Evolutionary conservation across 768 basidiomycete genomes (phyloP), one percentile per base, ranked within the genome.

Genomic region (Russula emetica): DNA sequence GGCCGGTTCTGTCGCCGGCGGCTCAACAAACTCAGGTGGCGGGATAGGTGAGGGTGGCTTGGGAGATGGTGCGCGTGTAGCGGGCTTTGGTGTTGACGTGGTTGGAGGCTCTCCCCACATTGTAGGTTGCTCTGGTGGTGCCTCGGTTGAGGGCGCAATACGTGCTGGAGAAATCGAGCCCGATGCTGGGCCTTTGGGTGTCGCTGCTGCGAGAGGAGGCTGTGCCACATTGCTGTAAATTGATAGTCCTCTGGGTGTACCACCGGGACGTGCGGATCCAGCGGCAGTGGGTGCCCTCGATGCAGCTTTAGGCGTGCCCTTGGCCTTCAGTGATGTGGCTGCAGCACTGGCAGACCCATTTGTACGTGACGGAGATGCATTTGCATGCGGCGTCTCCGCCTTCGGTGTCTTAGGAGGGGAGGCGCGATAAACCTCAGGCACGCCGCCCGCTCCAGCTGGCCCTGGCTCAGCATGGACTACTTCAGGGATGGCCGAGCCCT

Each of bases 341-440:
- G 16, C 20, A 18, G 49, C 58, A 49, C 63, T 61, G 30, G 38
- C 11, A 45, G 58, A n/a, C 44, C 47, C n/a, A 10, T 40, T 38
- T 38, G 38, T 30, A 22, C 40, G 59, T 32, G 64, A 65, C 7
- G 60, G 63, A 26, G 66, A 66, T 5, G 40, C 52, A 22, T 47
- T 54, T 28, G 64, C 45, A 24, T 65, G 65, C 42, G 67, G 64
- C 26, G 67, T 66, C 47, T 67, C 67, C 28, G 62, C 62, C 53
- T 64, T 63, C 38, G 68, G 66, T 45, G 63, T 63, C 53, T 55
- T 67, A 16, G 66, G 64, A 26, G 62, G 64, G 10, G n/a, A 26
- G 16, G 26, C 58, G 34, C 56, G 68, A 51, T 55, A 58, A 49
- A 63, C 53, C 30, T 63, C 65, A 45, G 59, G 62, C 13, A 64